Conservation (phyloP, 2,329 filamentous ascomycete genomes). For the Fusarium praegraminearum region DNA sequence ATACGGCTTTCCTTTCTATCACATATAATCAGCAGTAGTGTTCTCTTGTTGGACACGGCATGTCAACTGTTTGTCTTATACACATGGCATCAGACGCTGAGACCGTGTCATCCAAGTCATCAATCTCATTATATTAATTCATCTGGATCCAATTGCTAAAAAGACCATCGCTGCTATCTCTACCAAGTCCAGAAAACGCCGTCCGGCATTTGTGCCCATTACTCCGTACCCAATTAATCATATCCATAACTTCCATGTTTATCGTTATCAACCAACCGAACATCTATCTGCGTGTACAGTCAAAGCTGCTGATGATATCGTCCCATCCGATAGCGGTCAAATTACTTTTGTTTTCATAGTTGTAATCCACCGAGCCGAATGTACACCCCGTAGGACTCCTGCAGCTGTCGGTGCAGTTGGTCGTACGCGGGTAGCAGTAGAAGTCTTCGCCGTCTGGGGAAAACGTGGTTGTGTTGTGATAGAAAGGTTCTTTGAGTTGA, state of each 20-base stretch:
- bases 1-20: neutral
- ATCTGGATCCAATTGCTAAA: neutral
- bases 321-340: slow-evolving; percentile 61
- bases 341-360: slow-evolving; percentile 61
- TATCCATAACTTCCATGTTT: neutral
- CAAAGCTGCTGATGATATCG: slow-evolving; percentile 53
- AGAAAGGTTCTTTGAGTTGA: slow-evolving; percentile 58
- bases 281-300: slow-evolving; percentile 45
- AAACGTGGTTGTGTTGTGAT: slow-evolving; percentile 61
- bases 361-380: slow-evolving; percentile 60
- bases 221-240: slow-evolving; percentile 6
- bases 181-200: slow-evolving; percentile 4
- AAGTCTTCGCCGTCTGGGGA: slow-evolving; percentile 63
- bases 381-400: slow-evolving; percentile 66
- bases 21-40: no score
- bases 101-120: neutral
- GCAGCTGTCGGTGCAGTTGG: slow-evolving; percentile 59
- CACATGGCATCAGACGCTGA: no score
- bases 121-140: neutral
- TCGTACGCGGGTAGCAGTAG: slow-evolving; percentile 60
- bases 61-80: no score
- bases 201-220: slow-evolving; percentile 3
- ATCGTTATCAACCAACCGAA: neutral
- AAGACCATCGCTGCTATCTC: neutral
- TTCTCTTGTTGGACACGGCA: no score